Conservation (phyloP, 2,329 filamentous ascomycete genomes). For the Cordyceps sp. region DNA sequence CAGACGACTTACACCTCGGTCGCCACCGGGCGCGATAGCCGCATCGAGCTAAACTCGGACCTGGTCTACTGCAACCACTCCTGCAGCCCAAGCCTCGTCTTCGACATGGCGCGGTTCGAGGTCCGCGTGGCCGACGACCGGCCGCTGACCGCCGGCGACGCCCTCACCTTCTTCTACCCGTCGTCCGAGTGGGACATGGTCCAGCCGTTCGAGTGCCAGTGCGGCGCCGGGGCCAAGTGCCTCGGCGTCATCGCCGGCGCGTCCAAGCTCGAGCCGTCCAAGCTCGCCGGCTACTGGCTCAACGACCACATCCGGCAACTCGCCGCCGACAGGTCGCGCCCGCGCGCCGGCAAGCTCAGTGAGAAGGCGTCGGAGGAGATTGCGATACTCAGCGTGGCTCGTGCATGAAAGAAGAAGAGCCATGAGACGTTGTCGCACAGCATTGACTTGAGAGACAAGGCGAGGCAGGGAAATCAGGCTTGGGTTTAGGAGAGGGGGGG, state of each 20-base stretch:
- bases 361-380: too few relatives aligned
- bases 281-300: background rate
- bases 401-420: too few relatives aligned
- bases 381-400: too few relatives aligned
- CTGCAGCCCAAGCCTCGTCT: conserved; percentile 1
- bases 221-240: background rate
- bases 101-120: conserved; percentile 1
- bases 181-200: conserved; percentile 1
- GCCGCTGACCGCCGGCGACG: background rate
- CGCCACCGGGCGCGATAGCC: background rate
- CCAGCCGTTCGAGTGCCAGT: conserved; percentile 2
- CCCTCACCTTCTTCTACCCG: conserved; percentile 1
- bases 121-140: background rate
- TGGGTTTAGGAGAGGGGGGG: too few relatives aligned
- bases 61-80: conserved; percentile 3
- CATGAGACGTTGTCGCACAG: too few relatives aligned
- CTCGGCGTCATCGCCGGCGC: background rate
- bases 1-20: conserved; percentile 1
- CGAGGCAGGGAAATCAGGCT: too few relatives aligned
- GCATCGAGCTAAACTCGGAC: conserved; percentile 2
- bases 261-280: background rate
- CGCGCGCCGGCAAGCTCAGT: too few relatives aligned
- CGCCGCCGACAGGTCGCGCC: background rate
- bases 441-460: too few relatives aligned
- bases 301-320: background rate